Percentiles rank a stretch among this genome's conserved stretches.
Evolutionary conservation across 176 grass and related monocot species (phyloP).

Genomic region (Oryza officinalis): DNA sequence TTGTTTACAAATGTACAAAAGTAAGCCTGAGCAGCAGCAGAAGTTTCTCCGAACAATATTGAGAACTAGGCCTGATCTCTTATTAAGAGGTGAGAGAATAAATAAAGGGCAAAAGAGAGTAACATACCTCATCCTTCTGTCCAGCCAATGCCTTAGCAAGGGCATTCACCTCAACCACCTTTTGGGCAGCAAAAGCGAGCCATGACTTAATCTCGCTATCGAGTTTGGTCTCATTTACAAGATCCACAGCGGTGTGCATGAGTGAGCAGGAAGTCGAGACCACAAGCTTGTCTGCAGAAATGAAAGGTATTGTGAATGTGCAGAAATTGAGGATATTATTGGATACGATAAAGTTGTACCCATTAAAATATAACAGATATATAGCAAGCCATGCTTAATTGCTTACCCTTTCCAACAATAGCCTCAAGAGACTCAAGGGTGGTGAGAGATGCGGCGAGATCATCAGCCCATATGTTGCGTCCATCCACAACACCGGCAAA

Average conservation of each 20-base stretch:
- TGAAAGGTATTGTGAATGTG: too few relatives aligned
- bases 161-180: constrained; percentile 95
- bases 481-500: constrained; percentile 97
- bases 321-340: neutral
- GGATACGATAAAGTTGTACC: too few relatives aligned
- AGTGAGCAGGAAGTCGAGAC: constrained; percentile 95
- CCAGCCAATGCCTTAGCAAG: constrained; percentile 87
- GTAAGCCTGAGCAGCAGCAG: too few relatives aligned
- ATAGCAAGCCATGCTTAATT: constrained; percentile 43
- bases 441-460: constrained; percentile 72
- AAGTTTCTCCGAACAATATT: too few relatives aligned
- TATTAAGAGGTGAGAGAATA: too few relatives aligned
- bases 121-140: constrained; percentile 59
- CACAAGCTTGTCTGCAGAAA: constrained; percentile 65
- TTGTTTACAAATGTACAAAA: too few relatives aligned
- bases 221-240: constrained; percentile 90
- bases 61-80: too few relatives aligned
- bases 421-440: constrained; percentile 75
- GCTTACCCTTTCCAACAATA: constrained; percentile 83
- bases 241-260: constrained; percentile 97
- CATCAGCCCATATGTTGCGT: constrained; percentile 95
- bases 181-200: constrained; percentile 97
- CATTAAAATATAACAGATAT: neutral
- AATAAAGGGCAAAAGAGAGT: too few relatives aligned
- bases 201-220: constrained; percentile 96